Conservation (phyloP, 2,329 filamentous ascomycete genomes). For the Neonectria punicea region DNA sequence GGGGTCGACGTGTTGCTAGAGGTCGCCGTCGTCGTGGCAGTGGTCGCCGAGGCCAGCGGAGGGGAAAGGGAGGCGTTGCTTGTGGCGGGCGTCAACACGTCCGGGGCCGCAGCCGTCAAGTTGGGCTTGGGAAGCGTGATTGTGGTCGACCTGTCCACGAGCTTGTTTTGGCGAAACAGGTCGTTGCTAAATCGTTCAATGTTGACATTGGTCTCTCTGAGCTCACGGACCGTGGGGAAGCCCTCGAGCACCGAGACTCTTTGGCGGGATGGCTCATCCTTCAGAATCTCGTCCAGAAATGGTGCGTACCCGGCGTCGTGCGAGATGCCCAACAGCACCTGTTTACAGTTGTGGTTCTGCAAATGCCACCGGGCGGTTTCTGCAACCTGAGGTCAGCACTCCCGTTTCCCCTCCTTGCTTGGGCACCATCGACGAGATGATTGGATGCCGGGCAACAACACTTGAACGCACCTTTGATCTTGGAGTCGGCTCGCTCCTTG, state of each 20-base stretch:
- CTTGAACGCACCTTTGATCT: slow-evolving; percentile 65
- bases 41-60: slow-evolving; percentile 20
- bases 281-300: slow-evolving; percentile 65
- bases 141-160: slow-evolving; percentile 50
- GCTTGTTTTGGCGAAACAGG: slow-evolving; percentile 66
- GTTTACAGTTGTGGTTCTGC: slow-evolving; percentile 69
- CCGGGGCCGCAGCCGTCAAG: slow-evolving; percentile 3
- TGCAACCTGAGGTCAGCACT: slow-evolving; percentile 40
- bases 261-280: slow-evolving; percentile 53
- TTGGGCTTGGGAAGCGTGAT: slow-evolving; percentile 23
- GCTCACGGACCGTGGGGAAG: slow-evolving; percentile 59
- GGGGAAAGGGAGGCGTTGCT: slow-evolving; percentile 40
- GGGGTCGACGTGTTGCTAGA: slow-evolving; percentile 1
- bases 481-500: slow-evolving; percentile 68
- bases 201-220: slow-evolving; percentile 58
- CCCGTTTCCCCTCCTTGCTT: neutral
- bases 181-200: slow-evolving; percentile 57
- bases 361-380: slow-evolving; percentile 67
- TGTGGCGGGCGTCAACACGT: slow-evolving; percentile 38
- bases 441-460: neutral
- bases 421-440: neutral
- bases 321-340: slow-evolving; percentile 69
- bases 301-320: slow-evolving; percentile 70
- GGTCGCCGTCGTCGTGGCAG: slow-evolving; percentile 1
- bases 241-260: slow-evolving; percentile 67